Base-by-base conservation (phyloP, 441 rosid genomes). In the Erysimum cheiri region DNA sequence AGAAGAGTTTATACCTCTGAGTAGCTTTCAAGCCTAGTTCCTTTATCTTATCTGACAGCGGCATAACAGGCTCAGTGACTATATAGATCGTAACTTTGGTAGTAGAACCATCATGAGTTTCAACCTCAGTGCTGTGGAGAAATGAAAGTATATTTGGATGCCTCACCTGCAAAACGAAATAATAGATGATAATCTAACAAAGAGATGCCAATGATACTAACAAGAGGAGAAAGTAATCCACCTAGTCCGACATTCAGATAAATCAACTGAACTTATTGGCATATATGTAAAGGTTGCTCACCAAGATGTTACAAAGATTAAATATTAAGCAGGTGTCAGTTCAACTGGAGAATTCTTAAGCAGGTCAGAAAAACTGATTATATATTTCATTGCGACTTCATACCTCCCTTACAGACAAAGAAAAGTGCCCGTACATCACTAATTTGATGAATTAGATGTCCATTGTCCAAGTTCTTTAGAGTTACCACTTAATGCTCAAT, bases 31-130 rank as follows among this genome's bases (percentile, higher is more conserved):
- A 81, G 76, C 96, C 91, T 28, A 95, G 87, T 80, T 95, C 99
- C 85, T 86, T 92, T 56, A 92, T 89, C 85, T 92, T 95, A 72
- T 95, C 97, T 19, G 95, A 84, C 10, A 92, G 77, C 1, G 98
- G 97, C 91, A 91, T 91, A 47, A 89, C 98, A 70, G 97, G 98
- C 81, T 95, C 99, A 2, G 98, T 95, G 75, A 95, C 99, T 48
- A 95, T 88, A 72, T 95, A 95, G 64, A 95, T 84, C 13, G 95
- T 89, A 67, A 90, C 81, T 78, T 84, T 95, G 40, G 91, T 47
- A 76, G 84, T 54, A 58, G 96, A 69, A 60, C 89, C 93, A 32
- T 95, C 99, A 64, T 72, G 54, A 77, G 79, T 78, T 83, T 92
- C 98, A 63, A 89, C 87, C 84, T 95, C 99, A 2, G 98, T 86